phyloP scores from a whole-genome alignment of 345 rosid species.

The Citrus australasica region DNA sequence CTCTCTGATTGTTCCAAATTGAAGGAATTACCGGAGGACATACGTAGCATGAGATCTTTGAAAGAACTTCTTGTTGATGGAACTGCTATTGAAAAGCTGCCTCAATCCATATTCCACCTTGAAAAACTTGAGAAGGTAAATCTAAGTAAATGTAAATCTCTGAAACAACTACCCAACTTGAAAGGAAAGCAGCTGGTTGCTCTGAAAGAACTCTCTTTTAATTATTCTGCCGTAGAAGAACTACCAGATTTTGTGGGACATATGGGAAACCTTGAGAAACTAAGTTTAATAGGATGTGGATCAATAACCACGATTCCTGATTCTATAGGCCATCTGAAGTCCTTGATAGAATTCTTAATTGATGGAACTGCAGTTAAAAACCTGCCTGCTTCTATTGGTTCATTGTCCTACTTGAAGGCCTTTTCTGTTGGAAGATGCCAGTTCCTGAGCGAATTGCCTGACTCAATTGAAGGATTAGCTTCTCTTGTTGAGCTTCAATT shows the following conservation, averaged over 20 bases:
- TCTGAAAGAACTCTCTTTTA: slow-evolving; percentile 35
- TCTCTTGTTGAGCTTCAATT: slow-evolving; percentile 27
- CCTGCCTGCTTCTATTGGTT: slow-evolving; percentile 43
- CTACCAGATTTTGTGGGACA: slow-evolving; percentile 36
- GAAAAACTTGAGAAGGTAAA: slow-evolving; percentile 42
- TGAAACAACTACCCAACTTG: slow-evolving; percentile 32
- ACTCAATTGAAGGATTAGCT: slow-evolving; percentile 35
- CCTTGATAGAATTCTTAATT: slow-evolving; percentile 23
- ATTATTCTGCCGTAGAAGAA: slow-evolving; percentile 29
- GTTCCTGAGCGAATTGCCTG: slow-evolving; percentile 36
- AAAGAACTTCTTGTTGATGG: slow-evolving; percentile 38
- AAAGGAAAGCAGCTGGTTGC: slow-evolving; percentile 29
- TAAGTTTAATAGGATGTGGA: slow-evolving; percentile 29
- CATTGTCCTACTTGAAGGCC: slow-evolving; percentile 29
- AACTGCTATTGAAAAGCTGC: slow-evolving; percentile 41
- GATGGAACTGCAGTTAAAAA: slow-evolving; percentile 22
- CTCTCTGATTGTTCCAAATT: slow-evolving; percentile 38
- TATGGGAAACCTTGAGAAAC: slow-evolving; percentile 34
- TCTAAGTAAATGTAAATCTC: slow-evolving; percentile 21
- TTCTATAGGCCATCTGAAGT: slow-evolving; percentile 34
- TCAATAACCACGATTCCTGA: slow-evolving; percentile 33
- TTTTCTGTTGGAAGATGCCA: slow-evolving; percentile 26
- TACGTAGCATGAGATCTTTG: slow-evolving; percentile 43
- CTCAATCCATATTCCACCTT: slow-evolving; percentile 37
- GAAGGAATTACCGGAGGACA: slow-evolving; percentile 34